Percentiles rank a stretch among this genome's conserved stretches.
Evolutionary conservation across 2,329 filamentous ascomycete species (phyloP).

Genomic region (Aureobasidium musti): DNA sequence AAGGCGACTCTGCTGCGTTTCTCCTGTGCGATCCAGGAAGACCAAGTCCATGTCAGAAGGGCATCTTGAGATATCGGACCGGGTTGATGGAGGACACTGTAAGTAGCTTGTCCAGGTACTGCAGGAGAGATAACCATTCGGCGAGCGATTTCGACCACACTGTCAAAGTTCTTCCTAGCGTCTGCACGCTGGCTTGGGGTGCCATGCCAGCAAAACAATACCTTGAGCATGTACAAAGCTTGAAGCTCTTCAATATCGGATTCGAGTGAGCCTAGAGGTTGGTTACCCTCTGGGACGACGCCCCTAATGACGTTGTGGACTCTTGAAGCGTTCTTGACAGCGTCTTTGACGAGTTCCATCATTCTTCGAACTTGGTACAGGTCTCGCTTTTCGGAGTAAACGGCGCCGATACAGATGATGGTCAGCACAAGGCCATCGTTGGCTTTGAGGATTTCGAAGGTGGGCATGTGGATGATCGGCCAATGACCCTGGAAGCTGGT

Average conservation of each 20-base stretch:
- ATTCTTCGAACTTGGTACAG: conserved; percentile 65
- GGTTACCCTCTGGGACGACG: conserved; percentile 45
- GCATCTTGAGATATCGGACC: conserved; percentile 52
- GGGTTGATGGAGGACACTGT: conserved; percentile 61
- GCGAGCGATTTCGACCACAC: conserved; percentile 60
- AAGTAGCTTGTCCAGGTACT: conserved; percentile 50
- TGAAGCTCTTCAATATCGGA: conserved; percentile 65
- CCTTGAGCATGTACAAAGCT: conserved; percentile 63
- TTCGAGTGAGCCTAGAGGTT: conserved; percentile 44
- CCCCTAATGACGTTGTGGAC: conserved; percentile 52
- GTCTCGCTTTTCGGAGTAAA: conserved; percentile 67
- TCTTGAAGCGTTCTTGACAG: conserved; percentile 59
- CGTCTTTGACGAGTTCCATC: conserved; percentile 63
- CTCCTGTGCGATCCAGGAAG: conserved; percentile 69
- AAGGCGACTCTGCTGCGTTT: conserved; percentile 66
- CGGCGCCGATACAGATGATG: conserved; percentile 73
- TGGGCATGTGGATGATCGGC: conserved; percentile 70
- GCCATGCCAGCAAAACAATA: conserved; percentile 69
- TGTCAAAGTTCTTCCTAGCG: conserved; percentile 61
- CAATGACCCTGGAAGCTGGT: conserved; percentile 73
- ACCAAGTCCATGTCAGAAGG: conserved; percentile 63
- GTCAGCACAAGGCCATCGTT: conserved; percentile 67
- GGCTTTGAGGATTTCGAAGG: conserved; percentile 66
- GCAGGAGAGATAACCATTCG: conserved; percentile 60
- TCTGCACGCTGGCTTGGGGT: conserved; percentile 64